Conservation (phyloP, 164 flowering plant species). For the Magnolia changhungtana region DNA sequence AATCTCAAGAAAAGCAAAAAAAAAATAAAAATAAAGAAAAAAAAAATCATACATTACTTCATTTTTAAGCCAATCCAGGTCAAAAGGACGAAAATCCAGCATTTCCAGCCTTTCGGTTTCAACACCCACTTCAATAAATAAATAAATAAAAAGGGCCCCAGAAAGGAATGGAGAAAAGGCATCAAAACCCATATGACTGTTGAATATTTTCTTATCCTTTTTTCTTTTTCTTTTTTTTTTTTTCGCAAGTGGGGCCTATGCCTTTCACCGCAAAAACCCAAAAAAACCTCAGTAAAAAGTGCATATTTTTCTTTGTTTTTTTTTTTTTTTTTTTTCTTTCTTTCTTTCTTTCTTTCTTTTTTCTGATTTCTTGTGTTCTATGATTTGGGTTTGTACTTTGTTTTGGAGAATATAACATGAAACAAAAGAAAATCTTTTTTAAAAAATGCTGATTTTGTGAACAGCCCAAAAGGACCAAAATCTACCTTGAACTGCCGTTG, state of each 20-base stretch:
- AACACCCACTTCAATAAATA: neutral
- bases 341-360: too few relatives aligned
- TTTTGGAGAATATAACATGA: neutral
- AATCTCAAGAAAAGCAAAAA: neutral
- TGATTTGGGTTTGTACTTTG: slow-evolving; percentile 5
- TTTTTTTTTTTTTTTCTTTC: too few relatives aligned
- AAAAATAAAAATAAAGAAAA: neutral
- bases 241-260: slow-evolving; percentile 20
- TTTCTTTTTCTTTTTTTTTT: slow-evolving; percentile 4
- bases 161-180: slow-evolving; percentile 22
- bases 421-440: neutral
- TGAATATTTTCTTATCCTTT: slow-evolving; percentile 11
- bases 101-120: slow-evolving; percentile 7
- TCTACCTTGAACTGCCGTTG: neutral
- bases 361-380: neutral
- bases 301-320: neutral
- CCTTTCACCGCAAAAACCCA: slow-evolving; percentile 13
- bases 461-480: slow-evolving; percentile 4
- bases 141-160: slow-evolving; percentile 12
- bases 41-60: slow-evolving; percentile 13
- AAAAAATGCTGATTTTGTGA: neutral
- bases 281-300: slow-evolving; percentile 1
- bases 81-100: slow-evolving; percentile 18
- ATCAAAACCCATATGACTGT: slow-evolving; percentile 28
- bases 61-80: slow-evolving; percentile 23